Percentiles rank a stretch among this genome's conserved stretches.
Evolutionary conservation across 257 asterid genomes (phyloP).

Genomic region (Solanum etuberosum): DNA sequence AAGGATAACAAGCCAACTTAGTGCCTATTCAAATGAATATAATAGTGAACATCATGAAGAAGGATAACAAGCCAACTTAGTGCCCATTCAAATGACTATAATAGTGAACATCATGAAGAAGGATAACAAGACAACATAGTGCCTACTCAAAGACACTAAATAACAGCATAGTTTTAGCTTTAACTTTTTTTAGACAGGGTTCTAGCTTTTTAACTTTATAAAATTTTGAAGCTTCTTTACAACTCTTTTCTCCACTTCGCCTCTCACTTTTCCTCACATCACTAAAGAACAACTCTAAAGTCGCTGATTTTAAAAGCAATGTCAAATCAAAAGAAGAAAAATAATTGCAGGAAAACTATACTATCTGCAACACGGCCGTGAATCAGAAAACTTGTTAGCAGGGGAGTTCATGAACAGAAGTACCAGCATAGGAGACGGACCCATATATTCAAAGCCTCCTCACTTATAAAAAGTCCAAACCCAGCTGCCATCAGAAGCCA

Average conservation of each 20-base stretch:
- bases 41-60: not conserved
- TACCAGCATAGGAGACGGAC: conserved; percentile 42
- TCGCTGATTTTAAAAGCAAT: not conserved
- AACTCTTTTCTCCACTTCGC: not conserved
- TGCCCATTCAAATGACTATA: too few relatives aligned
- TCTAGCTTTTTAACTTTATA: not conserved
- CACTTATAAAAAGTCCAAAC: conserved; percentile 75
- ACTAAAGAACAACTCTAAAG: not conserved
- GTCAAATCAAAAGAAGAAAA: not conserved
- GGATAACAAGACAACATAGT: not conserved
- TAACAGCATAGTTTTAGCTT: not conserved
- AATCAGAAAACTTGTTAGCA: conserved; percentile 4
- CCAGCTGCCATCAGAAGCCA: conserved; percentile 95
- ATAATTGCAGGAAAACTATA: not conserved
- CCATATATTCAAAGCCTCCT: conserved; percentile 89
- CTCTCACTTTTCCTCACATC: not conserved
- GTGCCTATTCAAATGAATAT: not conserved
- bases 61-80: not conserved
- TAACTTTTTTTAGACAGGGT: not conserved
- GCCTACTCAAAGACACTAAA: not conserved
- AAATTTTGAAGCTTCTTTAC: not conserved
- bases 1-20: not conserved
- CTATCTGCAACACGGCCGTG: not conserved
- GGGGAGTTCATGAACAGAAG: conserved; percentile 19
- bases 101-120: not conserved